These are phyloP conservation scores for Suillus clintonianus DNA, from an alignment of 768 basidiomycete genomes.

Conservation along the genomic window DNA sequence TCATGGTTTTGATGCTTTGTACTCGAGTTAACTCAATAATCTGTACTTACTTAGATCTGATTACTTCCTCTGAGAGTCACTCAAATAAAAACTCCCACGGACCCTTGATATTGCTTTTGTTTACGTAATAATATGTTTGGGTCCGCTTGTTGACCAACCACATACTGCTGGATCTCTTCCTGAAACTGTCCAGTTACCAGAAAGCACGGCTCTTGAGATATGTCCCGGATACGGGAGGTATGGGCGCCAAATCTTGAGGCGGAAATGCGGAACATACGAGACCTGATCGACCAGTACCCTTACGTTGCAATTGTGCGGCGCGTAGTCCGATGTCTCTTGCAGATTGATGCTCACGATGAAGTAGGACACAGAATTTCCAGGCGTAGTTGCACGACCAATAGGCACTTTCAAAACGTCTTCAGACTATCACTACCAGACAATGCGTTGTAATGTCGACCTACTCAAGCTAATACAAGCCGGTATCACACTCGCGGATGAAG, in stretches of 20 bases:
- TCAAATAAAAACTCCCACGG: neutral
- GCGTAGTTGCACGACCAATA: slow-evolving; percentile 96
- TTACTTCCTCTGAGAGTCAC: neutral
- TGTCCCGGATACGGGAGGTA: slow-evolving; percentile 91
- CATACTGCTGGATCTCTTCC: neutral
- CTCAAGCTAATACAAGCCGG: slow-evolving; percentile 98
- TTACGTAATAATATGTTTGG: slow-evolving; percentile 25
- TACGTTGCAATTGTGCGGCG: slow-evolving; percentile 88
- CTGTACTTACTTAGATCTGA: neutral
- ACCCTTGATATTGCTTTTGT: neutral
- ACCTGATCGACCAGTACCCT: slow-evolving; percentile 86
- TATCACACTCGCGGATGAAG: slow-evolving; percentile 90
- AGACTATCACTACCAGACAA: slow-evolving; percentile 99
- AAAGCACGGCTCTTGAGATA: slow-evolving; percentile 21
- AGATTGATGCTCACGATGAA: slow-evolving; percentile 22
- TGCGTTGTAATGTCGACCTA: slow-evolving; percentile 98
- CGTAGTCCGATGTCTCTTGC: slow-evolving; percentile 15
- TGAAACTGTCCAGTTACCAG: neutral
- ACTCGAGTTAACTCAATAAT: neutral
- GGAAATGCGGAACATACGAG: slow-evolving; percentile 88
- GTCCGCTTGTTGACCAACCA: neutral
- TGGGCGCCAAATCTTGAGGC: slow-evolving; percentile 92
- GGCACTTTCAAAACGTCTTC: slow-evolving; percentile 95
- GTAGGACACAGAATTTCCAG: slow-evolving; percentile 98
- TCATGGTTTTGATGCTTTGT: slow-evolving; percentile 55